Evolutionary conservation across 768 basidiomycete genomes (phyloP).

Genomic region (Agaricus subrufescens): DNA sequence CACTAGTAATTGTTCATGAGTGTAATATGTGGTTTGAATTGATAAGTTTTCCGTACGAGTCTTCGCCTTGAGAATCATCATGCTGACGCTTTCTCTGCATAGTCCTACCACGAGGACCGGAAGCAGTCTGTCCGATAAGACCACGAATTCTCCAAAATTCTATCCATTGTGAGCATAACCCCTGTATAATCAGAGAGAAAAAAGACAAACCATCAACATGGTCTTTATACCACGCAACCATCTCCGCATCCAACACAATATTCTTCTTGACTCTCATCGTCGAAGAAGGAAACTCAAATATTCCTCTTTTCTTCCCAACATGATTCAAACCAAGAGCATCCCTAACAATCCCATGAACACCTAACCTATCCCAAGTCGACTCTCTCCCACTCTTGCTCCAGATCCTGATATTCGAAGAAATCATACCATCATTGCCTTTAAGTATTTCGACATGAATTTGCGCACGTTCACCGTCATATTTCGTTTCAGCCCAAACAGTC

Average conservation of each 20-base stretch:
- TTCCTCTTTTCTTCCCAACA: too few species aligned
- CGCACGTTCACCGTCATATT: conserved; percentile 93
- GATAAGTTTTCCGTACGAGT: not conserved
- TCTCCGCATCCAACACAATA: conserved; percentile 76
- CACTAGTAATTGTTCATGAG: conserved; percentile 19
- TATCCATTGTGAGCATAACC: conserved; percentile 20
- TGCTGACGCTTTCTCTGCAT: conserved; percentile 15
- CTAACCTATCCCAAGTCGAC: conserved; percentile 71
- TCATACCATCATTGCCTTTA: conserved; percentile 12
- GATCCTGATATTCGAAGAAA: conserved; percentile 54
- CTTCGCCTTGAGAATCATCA: conserved; percentile 16
- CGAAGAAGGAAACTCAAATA: too few species aligned
- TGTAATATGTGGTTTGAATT: not conserved
- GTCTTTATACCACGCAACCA: conserved; percentile 75
- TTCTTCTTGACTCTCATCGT: conserved; percentile 26
- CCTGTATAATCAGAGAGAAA: not conserved
- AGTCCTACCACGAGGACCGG: conserved; percentile 38
- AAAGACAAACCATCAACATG: conserved; percentile 61
- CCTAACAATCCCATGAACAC: conserved; percentile 58
- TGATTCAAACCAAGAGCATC: conserved; percentile 41
- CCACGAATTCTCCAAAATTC: conserved; percentile 75
- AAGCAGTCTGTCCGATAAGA: conserved; percentile 54
- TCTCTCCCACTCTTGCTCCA: conserved; percentile 88
- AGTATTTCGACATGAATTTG: conserved; percentile 77
- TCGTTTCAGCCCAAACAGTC: conserved; percentile 81